phyloP scores from a whole-genome alignment of 257 asterid genomes.

The Nicotiana tabacum region DNA sequence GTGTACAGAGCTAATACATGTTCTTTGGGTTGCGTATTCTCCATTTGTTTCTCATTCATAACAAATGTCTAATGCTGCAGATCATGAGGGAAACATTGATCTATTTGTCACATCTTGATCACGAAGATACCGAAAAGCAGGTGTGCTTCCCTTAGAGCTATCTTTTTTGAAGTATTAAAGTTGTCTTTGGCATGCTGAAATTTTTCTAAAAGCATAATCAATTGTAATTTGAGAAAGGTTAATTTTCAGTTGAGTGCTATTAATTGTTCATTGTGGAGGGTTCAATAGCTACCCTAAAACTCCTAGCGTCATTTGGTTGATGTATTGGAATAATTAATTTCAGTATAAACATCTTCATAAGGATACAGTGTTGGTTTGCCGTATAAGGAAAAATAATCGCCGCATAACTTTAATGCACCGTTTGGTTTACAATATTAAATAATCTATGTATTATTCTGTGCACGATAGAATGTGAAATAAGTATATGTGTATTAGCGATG shows the following conservation, averaged over 20 bases:
- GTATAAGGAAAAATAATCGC: no score
- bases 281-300: no score
- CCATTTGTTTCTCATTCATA: not conserved
- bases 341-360: no score
- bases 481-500: no score
- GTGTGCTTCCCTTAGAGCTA: constrained; percentile 25
- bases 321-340: no score
- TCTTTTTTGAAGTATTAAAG: not conserved
- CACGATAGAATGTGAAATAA: no score
- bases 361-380: no score
- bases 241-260: not conserved
- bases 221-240: not conserved
- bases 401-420: no score
- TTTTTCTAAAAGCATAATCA: no score
- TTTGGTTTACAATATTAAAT: no score
- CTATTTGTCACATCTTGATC: constrained; percentile 97
- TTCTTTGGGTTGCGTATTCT: not conserved
- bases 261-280: not conserved
- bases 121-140: constrained; percentile 96
- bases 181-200: not conserved
- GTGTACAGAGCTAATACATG: not conserved
- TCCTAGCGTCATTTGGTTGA: no score
- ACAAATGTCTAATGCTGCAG: constrained; percentile 38
- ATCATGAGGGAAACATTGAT: constrained; percentile 97
- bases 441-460: no score